Conservation (phyloP, 805 yeast genomes). For the Yarrowia sp. region DNA sequence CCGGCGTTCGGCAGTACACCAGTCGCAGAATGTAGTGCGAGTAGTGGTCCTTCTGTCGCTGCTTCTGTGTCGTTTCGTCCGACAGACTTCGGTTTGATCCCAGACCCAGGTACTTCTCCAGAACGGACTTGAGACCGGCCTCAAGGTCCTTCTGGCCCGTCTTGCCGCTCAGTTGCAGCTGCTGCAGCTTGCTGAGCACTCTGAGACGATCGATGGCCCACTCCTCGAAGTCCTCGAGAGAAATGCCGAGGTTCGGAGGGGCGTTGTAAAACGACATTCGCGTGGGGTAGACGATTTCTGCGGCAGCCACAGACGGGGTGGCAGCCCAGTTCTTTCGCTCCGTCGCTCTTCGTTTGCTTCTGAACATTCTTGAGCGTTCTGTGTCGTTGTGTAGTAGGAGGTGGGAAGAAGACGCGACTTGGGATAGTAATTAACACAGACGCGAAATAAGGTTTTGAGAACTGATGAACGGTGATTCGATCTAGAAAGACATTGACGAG, state of each 20-base stretch:
- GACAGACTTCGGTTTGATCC: slow-evolving; percentile 37
- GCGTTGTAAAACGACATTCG: slow-evolving; percentile 70
- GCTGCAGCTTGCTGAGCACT: slow-evolving; percentile 45
- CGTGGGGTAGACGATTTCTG: slow-evolving; percentile 47
- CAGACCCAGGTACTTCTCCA: slow-evolving; percentile 61
- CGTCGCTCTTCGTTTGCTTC: slow-evolving; percentile 36
- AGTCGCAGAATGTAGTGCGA: slow-evolving; percentile 85
- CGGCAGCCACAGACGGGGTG: neutral
- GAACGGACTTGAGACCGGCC: slow-evolving; percentile 58
- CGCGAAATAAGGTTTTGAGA: no score
- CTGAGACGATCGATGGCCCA: slow-evolving; percentile 94
- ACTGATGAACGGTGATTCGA: no score
- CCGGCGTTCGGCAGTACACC: slow-evolving; percentile 82
- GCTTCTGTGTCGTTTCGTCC: slow-evolving; percentile 41
- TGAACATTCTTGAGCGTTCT: slow-evolving; percentile 33
- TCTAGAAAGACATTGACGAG: no score
- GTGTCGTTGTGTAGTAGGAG: neutral
- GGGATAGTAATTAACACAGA: neutral
- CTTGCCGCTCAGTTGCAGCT: slow-evolving; percentile 48
- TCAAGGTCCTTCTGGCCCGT: slow-evolving; percentile 81
- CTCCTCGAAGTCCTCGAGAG: slow-evolving; percentile 85
- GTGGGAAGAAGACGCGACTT: neutral
- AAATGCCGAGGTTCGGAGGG: slow-evolving; percentile 83
- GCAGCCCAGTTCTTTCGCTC: slow-evolving; percentile 39
- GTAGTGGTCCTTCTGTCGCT: slow-evolving; percentile 84